Evolutionary conservation across 371 early-diverging fungal genomes (phyloP).

Genomic region (Rhizopus sp.): DNA sequence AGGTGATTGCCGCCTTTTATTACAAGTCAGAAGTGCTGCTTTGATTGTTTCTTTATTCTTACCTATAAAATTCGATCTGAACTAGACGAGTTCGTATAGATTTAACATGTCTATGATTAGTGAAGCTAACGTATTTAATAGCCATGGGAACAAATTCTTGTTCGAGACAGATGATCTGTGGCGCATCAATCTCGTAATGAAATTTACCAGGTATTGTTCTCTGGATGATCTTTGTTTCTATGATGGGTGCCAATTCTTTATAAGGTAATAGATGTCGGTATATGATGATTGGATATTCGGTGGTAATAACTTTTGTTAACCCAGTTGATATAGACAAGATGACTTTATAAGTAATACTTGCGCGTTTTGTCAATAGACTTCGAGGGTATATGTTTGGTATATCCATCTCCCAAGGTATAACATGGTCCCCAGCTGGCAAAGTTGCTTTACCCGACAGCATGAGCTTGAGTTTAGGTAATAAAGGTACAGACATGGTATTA

Average conservation of each 20-base stretch:
- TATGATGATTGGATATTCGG: conserved; percentile 42
- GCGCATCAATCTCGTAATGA: conserved; percentile 46
- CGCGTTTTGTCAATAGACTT: conserved; percentile 34
- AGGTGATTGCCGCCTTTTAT: conserved; percentile 31
- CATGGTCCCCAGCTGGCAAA: conserved; percentile 35
- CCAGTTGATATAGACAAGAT: conserved; percentile 32
- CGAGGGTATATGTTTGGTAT: conserved; percentile 46
- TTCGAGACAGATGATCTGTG: conserved; percentile 38
- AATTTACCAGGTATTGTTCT: conserved; percentile 44
- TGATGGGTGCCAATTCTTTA: conserved; percentile 35
- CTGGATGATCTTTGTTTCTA: conserved; percentile 36
- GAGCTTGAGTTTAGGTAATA: conserved; percentile 40
- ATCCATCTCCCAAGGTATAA: conserved; percentile 35
- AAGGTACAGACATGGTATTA: conserved; percentile 13
- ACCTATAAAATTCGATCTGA: conserved; percentile 45
- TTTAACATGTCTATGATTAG: conserved; percentile 34
- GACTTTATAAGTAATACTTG: conserved; percentile 35
- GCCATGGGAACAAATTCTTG: conserved; percentile 36
- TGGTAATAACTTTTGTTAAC: conserved; percentile 31
- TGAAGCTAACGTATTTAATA: conserved; percentile 36
- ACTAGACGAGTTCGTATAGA: conserved; percentile 34
- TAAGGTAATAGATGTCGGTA: conserved; percentile 35
- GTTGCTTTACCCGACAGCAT: conserved; percentile 27
- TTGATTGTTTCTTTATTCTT: not conserved
- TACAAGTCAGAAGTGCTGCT: not conserved